These are phyloP conservation scores for Ganoderma boninense DNA, from an alignment of 1,284 basidiomycete species.

Conservation along the genomic window DNA sequence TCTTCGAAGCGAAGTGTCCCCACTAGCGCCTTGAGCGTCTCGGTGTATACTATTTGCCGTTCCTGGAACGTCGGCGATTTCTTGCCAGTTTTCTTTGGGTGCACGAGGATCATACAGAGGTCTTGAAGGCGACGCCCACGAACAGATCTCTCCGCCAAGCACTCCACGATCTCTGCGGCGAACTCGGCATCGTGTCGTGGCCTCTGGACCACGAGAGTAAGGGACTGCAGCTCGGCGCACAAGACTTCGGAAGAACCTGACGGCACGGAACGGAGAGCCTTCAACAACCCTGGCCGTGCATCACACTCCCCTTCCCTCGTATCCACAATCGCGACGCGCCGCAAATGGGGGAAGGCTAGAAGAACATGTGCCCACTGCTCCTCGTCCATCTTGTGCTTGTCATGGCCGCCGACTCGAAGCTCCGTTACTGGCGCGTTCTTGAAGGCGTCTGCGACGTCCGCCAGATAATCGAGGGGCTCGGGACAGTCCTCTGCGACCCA, in stretches of 20 bases:
- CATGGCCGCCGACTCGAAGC: neutral
- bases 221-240: neutral
- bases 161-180: neutral
- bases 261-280: neutral
- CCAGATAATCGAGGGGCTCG: constrained; percentile 1
- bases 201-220: neutral
- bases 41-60: neutral
- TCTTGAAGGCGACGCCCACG: neutral
- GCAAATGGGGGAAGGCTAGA: neutral
- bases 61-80: neutral
- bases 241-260: neutral
- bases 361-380: neutral
- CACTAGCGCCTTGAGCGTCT: neutral
- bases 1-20: neutral
- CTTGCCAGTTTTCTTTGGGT: neutral
- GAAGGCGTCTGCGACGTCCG: constrained; percentile 3
- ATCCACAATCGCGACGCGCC: neutral
- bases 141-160: neutral
- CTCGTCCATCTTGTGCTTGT: neutral
- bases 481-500: neutral
- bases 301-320: neutral
- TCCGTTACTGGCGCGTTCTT: neutral
- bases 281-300: neutral
- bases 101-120: neutral
- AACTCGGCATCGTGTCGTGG: neutral